Evolutionary conservation across 805 yeast species (phyloP).

Genomic region (Jamesozyma lodderae): DNA sequence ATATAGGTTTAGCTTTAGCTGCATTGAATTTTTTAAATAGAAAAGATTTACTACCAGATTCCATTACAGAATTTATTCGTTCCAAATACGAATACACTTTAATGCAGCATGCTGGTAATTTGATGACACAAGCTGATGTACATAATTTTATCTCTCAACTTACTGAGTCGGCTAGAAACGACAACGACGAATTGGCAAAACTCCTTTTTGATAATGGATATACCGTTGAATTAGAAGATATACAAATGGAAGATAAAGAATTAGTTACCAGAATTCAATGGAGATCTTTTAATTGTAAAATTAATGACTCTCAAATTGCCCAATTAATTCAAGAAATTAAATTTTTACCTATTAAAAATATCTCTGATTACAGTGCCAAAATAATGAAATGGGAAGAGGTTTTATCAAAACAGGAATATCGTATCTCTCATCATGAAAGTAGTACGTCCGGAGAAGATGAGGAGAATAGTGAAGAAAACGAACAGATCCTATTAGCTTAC

Average conservation of each 20-base stretch:
- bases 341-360: slow-evolving; percentile 26
- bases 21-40: slow-evolving; percentile 16
- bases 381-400: slow-evolving; percentile 64
- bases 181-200: slow-evolving; percentile 30
- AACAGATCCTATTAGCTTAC: slow-evolving; percentile 67
- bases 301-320: slow-evolving; percentile 67
- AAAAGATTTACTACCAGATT: slow-evolving; percentile 10
- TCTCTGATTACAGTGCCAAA: slow-evolving; percentile 46
- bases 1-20: slow-evolving; percentile 21
- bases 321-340: slow-evolving; percentile 40
- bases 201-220: slow-evolving; percentile 31
- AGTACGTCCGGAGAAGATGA: slow-evolving; percentile 40
- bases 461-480: slow-evolving; percentile 48
- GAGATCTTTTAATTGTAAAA: slow-evolving; percentile 52
- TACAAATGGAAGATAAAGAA: slow-evolving; percentile 11
- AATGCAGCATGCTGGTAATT: slow-evolving; percentile 21
- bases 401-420: slow-evolving; percentile 47
- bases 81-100: slow-evolving; percentile 24
- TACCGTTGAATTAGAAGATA: slow-evolving; percentile 10
- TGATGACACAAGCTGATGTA: slow-evolving; percentile 18
- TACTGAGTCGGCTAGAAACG: slow-evolving; percentile 10
- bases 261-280: slow-evolving; percentile 44
- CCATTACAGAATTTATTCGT: slow-evolving; percentile 16
- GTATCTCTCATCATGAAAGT: slow-evolving; percentile 37
- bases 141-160: slow-evolving; percentile 15